phyloP scores from a whole-genome alignment of 306 rosid genomes.

The Malus domestica region DNA sequence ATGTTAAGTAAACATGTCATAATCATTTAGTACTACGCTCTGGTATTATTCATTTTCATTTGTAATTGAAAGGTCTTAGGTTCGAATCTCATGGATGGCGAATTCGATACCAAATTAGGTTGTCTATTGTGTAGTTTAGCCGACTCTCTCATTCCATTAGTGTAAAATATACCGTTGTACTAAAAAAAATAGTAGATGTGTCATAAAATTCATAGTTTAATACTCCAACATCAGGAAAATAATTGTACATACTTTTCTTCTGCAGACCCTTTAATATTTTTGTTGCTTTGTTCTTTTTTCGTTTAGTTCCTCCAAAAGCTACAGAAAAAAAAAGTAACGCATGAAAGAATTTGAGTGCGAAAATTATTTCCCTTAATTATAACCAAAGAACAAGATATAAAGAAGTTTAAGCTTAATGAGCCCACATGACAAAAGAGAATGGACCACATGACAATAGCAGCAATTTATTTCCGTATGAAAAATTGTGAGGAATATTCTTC shows the following conservation, averaged over 20 bases:
- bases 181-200: too few relatives aligned
- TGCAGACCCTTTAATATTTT: too few relatives aligned
- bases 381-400: neutral
- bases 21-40: accelerated
- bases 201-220: too few relatives aligned
- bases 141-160: too few relatives aligned
- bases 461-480: neutral
- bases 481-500: slow-evolving; percentile 17
- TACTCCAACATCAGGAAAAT: too few relatives aligned
- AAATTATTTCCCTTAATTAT: too few relatives aligned
- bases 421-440: neutral
- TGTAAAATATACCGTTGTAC: too few relatives aligned
- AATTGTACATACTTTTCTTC: neutral
- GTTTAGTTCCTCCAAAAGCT: neutral
- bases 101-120: too few relatives aligned
- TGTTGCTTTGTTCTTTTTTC: too few relatives aligned
- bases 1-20: neutral
- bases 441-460: neutral
- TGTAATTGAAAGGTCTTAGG: too few relatives aligned
- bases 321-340: neutral
- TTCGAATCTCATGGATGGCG: too few relatives aligned
- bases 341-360: neutral
- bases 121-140: too few relatives aligned
- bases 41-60: accelerated
- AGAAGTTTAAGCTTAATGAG: neutral